phyloP scores from a whole-genome alignment of 345 rosid species.

The Moricandia arvensis region DNA sequence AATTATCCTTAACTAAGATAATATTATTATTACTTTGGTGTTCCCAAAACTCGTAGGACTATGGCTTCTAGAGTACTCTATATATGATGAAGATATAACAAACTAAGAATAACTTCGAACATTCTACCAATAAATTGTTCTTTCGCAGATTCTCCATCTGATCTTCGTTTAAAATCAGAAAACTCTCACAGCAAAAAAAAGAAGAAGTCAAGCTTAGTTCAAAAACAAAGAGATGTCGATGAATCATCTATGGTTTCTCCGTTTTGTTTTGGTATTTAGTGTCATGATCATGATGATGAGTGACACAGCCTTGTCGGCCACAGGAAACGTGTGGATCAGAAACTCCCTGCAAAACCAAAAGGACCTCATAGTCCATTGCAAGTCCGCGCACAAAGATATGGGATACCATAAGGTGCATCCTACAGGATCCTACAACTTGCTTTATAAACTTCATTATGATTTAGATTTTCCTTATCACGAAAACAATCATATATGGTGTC shows the following conservation, averaged over 20 bases:
- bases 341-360: background rate
- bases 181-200: background rate
- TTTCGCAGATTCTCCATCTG: background rate
- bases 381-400: background rate
- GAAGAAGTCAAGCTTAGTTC: background rate
- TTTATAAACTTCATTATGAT: background rate
- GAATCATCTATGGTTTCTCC: background rate
- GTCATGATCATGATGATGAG: background rate
- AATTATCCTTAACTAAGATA: background rate
- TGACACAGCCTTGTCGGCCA: background rate
- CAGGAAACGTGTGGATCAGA: background rate
- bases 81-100: background rate
- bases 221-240: background rate
- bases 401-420: conserved; percentile 25
- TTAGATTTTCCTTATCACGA: background rate
- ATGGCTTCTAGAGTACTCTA: background rate
- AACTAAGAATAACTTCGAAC: background rate
- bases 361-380: conserved; percentile 8
- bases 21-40: background rate
- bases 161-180: background rate
- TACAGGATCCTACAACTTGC: conserved; percentile 1
- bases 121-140: background rate
- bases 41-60: background rate
- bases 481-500: background rate
- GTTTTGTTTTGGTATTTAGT: background rate